Conservation (phyloP, 176 grass and related monocot species). For the Eragrostis nindensis region DNA sequence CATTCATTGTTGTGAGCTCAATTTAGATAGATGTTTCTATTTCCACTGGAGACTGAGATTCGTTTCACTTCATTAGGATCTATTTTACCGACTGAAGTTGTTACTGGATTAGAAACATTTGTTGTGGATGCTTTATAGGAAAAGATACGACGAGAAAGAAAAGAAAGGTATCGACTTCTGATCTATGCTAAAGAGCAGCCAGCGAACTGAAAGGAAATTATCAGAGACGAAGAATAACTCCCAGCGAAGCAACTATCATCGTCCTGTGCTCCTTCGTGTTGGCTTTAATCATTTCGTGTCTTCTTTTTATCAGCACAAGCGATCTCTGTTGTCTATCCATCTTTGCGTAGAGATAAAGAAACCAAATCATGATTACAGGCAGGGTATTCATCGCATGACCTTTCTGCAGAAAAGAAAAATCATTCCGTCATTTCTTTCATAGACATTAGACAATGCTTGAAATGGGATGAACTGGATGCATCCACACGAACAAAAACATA, state of each 20-base stretch:
- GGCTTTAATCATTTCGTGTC: constrained; percentile 1
- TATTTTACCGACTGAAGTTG: not conserved
- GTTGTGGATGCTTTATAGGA: not conserved
- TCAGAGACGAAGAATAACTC: not conserved
- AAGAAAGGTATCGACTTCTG: not conserved
- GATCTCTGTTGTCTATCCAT: not conserved
- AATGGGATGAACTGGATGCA: not conserved
- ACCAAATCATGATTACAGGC: constrained; percentile 38
- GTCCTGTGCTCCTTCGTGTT: not conserved
- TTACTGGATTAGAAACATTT: not conserved
- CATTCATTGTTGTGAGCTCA: not conserved
- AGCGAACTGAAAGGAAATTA: not conserved
- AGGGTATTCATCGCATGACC: not conserved
- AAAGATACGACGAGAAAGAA: too few relatives aligned
- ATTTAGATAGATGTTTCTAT: not conserved
- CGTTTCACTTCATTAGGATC: not conserved
- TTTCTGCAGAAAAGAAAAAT: not conserved
- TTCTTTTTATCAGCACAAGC: constrained; percentile 33
- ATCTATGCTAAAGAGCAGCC: not conserved
- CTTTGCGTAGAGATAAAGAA: constrained; percentile 47
- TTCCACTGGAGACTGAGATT: not conserved
- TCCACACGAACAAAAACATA: not conserved
- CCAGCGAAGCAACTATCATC: constrained; percentile 36
- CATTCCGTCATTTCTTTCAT: not conserved
- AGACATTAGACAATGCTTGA: not conserved